Evolutionary conservation across 2,329 filamentous ascomycete species (phyloP).

Genomic region (Paradendryphiella salina): DNA sequence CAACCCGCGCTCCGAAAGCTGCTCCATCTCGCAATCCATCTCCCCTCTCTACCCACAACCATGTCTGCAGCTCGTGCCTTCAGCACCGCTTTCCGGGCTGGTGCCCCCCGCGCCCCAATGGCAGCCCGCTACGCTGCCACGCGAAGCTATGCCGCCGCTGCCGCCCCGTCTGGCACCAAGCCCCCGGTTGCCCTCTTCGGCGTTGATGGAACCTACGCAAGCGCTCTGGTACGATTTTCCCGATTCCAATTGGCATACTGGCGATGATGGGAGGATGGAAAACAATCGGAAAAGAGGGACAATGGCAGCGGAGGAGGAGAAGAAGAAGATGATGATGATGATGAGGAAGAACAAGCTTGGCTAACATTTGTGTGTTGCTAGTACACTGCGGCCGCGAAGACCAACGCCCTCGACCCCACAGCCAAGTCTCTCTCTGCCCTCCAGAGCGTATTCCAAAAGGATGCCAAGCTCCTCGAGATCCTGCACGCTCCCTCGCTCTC

Average conservation of each 20-base stretch:
- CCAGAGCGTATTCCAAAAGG: constrained; percentile 72
- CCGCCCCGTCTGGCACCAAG: constrained; percentile 66
- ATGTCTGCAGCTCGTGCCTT: constrained; percentile 62
- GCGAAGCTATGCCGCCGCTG: constrained; percentile 74
- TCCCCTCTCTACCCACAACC: constrained; percentile 43
- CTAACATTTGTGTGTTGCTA: constrained; percentile 49
- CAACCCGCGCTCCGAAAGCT: constrained; percentile 26
- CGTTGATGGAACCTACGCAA: constrained; percentile 96
- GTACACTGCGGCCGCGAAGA: constrained; percentile 96
- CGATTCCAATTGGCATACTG: constrained; percentile 21
- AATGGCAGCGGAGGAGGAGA: constrained; percentile 14
- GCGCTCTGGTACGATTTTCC: constrained; percentile 79
- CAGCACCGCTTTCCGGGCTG: constrained; percentile 61
- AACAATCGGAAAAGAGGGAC: constrained; percentile 1
- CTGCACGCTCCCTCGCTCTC: constrained; percentile 79
- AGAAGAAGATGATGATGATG: too few species aligned
- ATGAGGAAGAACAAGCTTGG: constrained; percentile 14
- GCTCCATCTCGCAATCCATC: constrained; percentile 42
- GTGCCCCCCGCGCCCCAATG: constrained; percentile 61
- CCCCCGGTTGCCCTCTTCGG: constrained; percentile 91
- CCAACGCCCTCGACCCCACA: constrained; percentile 79
- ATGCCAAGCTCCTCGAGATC: constrained; percentile 77
- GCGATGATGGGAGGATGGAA: constrained; percentile 28
- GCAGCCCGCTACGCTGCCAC: constrained; percentile 63
- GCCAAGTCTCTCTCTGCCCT: constrained; percentile 78